These are phyloP conservation scores for Blakeslea trispora DNA, from an alignment of 371 early-diverging fungal species.

Conservation along the genomic window DNA sequence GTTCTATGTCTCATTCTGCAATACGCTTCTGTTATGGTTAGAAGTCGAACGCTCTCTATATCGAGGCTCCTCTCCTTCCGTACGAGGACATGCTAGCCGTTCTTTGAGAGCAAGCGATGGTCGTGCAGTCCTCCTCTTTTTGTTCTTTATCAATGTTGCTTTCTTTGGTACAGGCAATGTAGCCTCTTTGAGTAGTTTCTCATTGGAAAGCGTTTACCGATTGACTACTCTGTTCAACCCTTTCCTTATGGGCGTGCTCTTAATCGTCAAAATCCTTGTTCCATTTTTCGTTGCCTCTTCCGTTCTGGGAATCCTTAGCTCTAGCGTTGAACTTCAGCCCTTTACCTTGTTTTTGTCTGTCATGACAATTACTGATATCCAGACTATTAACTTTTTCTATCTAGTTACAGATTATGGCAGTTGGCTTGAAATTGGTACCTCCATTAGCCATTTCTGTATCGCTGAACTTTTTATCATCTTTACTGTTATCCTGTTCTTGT, in stretches of 20 bases:
- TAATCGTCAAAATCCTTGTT: slow-evolving; percentile 86
- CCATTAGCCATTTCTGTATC: slow-evolving; percentile 88
- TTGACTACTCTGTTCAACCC: slow-evolving; percentile 90
- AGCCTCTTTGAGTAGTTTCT: slow-evolving; percentile 86
- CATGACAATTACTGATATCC: slow-evolving; percentile 85
- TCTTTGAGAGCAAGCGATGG: slow-evolving; percentile 60
- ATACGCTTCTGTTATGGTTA: slow-evolving; percentile 79
- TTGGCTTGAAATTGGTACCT: slow-evolving; percentile 97
- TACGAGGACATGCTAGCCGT: slow-evolving; percentile 12
- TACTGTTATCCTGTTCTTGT: slow-evolving; percentile 69
- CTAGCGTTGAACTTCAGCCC: slow-evolving; percentile 74
- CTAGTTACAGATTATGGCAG: slow-evolving; percentile 89
- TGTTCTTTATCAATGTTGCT: slow-evolving; percentile 88
- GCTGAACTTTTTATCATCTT: slow-evolving; percentile 84
- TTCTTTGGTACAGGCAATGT: slow-evolving; percentile 98
- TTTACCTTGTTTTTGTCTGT: slow-evolving; percentile 85
- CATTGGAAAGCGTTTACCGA: slow-evolving; percentile 87
- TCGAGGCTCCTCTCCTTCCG: not conserved
- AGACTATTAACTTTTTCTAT: slow-evolving; percentile 96
- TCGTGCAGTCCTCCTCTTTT: slow-evolving; percentile 74
- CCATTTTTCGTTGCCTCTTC: slow-evolving; percentile 91
- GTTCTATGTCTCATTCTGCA: slow-evolving; percentile 84
- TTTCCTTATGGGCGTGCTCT: slow-evolving; percentile 84
- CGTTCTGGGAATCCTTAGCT: slow-evolving; percentile 74
- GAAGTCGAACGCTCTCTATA: slow-evolving; percentile 70